Conservation (phyloP, 129 eudicot genomes). For the carrot (Daucus carota) region DH1_v3.0 NC_030385.2:27210001-27210500, state of each 20-base stretch:
- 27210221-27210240: neutral
- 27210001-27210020: neutral
- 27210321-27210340: slow-evolving; percentile 77
- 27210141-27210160: slow-evolving; percentile 79
- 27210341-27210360: slow-evolving; percentile 98
- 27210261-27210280: neutral
- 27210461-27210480: slow-evolving; percentile 20
- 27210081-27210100: slow-evolving; percentile 91
- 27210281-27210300: neutral
- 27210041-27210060: slow-evolving; percentile 38
- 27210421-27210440: slow-evolving; percentile 19
- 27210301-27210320: neutral
- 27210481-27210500: slow-evolving; percentile 21
- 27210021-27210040: neutral
- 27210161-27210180: slow-evolving; percentile 87
- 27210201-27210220: slow-evolving; percentile 1
- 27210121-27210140: slow-evolving; percentile 89
- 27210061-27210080: slow-evolving; percentile 77
- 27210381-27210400: slow-evolving; percentile 99
- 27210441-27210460: slow-evolving; percentile 5
- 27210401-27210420: slow-evolving; percentile 80
- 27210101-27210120: slow-evolving; percentile 89
- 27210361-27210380: slow-evolving; percentile 94
- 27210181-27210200: slow-evolving; percentile 30
- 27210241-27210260: neutral